Evolutionary conservation across 345 rosid genomes (phyloP).

Genomic region (Odontarrhena argentea): DNA sequence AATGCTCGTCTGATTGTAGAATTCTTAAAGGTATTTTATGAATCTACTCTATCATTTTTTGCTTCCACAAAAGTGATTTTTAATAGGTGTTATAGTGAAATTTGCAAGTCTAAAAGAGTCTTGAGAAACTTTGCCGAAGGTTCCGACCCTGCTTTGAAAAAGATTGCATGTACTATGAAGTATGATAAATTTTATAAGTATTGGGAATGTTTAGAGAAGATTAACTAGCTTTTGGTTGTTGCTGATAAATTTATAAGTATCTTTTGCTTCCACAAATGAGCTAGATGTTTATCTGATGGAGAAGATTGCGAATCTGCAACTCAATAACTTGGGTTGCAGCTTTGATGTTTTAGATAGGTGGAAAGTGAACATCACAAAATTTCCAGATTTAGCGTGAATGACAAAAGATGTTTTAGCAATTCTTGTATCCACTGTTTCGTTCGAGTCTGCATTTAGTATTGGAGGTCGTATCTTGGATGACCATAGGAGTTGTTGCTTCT

Average conservation of each 20-base stretch:
- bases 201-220: neutral
- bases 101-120: neutral
- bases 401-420: neutral
- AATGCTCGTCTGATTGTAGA: neutral
- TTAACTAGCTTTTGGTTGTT: neutral
- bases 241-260: neutral
- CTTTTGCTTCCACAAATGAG: neutral
- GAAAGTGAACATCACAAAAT: neutral
- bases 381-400: neutral
- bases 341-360: neutral
- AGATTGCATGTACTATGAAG: neutral
- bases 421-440: neutral
- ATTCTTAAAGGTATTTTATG: neutral
- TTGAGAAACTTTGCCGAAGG: neutral
- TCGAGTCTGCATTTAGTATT: neutral
- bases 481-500: neutral
- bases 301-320: neutral
- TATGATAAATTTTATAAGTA: neutral
- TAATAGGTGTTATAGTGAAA: neutral
- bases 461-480: neutral
- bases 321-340: neutral
- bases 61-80: neutral
- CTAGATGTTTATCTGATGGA: neutral
- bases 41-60: neutral
- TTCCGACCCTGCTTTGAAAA: neutral